A percentile compares a stretch with the other conserved stretches of the same genome.
Conservation (phyloP, 352 stramenopile species). For the Phytophthora megakarya region DNA sequence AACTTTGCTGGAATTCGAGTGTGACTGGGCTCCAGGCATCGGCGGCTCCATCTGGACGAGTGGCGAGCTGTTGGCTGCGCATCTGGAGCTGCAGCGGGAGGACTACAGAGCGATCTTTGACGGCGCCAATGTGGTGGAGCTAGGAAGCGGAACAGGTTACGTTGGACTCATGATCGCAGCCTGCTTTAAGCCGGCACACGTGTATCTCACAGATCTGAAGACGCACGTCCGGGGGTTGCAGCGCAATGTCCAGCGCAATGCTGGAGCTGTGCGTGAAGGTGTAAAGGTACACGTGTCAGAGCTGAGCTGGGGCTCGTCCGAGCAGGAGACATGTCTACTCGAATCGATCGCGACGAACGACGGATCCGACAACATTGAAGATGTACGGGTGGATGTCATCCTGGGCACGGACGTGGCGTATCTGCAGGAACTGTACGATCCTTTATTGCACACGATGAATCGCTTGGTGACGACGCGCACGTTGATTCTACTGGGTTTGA, state of each 20-base stretch:
- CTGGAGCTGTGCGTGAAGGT: constrained; percentile 19
- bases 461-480: constrained; percentile 46
- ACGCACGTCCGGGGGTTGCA: constrained; percentile 63
- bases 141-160: constrained; percentile 80
- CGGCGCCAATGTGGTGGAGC: constrained; percentile 68
- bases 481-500: constrained; percentile 75
- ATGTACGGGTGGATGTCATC: constrained; percentile 63
- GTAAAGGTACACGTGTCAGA: constrained; percentile 63
- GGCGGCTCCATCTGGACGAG: constrained; percentile 86
- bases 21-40: constrained; percentile 83
- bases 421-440: constrained; percentile 72
- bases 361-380: constrained; percentile 6
- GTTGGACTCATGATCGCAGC: constrained; percentile 69
- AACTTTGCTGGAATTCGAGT: constrained; percentile 61
- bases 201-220: constrained; percentile 72
- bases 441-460: constrained; percentile 67
- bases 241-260: constrained; percentile 64
- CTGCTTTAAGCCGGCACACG: constrained; percentile 60
- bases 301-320: constrained; percentile 55
- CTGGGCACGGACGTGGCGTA: constrained; percentile 86
- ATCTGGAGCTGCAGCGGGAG: constrained; percentile 59
- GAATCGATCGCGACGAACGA: constrained; percentile 32
- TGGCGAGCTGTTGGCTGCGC: constrained; percentile 66
- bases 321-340: constrained; percentile 56
- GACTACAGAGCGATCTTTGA: constrained; percentile 59